phyloP scores from a whole-genome alignment of 2,329 filamentous ascomycete species.

The Arthrobotrys entomopaga region DNA sequence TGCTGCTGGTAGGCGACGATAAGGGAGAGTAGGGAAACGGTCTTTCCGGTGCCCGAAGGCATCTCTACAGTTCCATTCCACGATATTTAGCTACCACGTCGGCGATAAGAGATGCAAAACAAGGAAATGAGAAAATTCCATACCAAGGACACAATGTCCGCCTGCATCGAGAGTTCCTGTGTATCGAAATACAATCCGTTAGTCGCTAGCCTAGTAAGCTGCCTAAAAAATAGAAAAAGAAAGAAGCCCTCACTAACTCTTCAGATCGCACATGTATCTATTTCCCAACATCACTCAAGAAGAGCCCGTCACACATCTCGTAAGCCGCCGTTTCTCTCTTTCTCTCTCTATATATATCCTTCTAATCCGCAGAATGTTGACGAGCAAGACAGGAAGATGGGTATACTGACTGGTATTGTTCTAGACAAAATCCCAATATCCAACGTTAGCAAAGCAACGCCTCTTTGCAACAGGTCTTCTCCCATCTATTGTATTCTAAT shows the following conservation, averaged over 20 bases:
- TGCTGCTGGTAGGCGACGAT: constrained; percentile 97
- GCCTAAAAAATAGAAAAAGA: background rate
- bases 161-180: constrained; percentile 84
- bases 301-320: background rate
- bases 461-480: constrained; percentile 35
- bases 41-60: constrained; percentile 98
- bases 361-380: background rate
- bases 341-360: background rate
- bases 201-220: background rate
- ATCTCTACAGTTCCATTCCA: constrained; percentile 71
- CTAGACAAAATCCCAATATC: constrained; percentile 59
- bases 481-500: constrained; percentile 18
- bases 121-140: background rate
- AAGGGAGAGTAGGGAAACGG: constrained; percentile 89
- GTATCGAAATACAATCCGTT: constrained; percentile 2
- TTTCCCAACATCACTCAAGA: constrained; percentile 52
- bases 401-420: constrained; percentile 67
- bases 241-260: constrained; percentile 64
- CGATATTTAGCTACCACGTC: background rate
- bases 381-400: background rate
- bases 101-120: background rate
- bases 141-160: constrained; percentile 84
- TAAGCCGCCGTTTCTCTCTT: constrained; percentile 57
- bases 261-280: constrained; percentile 84
- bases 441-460: constrained; percentile 36